Conservation (phyloP, 2,329 filamentous ascomycete species). For the Aspergillus sp. region DNA sequence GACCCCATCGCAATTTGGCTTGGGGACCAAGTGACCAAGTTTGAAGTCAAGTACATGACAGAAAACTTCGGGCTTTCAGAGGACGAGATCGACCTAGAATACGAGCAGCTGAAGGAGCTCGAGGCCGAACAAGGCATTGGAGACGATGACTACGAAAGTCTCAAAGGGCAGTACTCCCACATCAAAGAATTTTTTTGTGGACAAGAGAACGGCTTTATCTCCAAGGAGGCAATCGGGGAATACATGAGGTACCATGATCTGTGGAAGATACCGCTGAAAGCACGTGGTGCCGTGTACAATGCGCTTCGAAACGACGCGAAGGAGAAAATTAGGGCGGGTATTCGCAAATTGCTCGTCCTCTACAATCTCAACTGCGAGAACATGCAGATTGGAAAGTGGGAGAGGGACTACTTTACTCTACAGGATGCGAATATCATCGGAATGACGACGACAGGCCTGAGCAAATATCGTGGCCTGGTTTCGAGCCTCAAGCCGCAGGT, state of each 20-base stretch:
- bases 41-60: conserved; percentile 34
- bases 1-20: conserved; percentile 49
- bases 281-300: conserved; percentile 58
- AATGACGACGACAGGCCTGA: conserved; percentile 69
- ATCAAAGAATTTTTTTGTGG: conserved; percentile 36
- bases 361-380: conserved; percentile 45
- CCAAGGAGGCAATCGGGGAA: conserved; percentile 27
- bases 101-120: conserved; percentile 51
- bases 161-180: conserved; percentile 38
- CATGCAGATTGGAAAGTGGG: conserved; percentile 50
- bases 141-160: conserved; percentile 47
- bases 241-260: conserved; percentile 43
- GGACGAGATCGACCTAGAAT: conserved; percentile 53
- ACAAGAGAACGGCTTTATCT: conserved; percentile 4
- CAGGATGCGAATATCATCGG: conserved; percentile 52
- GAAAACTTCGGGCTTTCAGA: conserved; percentile 46
- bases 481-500: conserved; percentile 56
- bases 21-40: conserved; percentile 40
- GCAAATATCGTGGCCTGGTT: conserved; percentile 67
- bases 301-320: conserved; percentile 51
- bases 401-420: conserved; percentile 52
- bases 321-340: conserved; percentile 32
- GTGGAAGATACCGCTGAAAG: conserved; percentile 47
- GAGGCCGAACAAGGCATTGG: conserved; percentile 48
- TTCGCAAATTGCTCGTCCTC: conserved; percentile 42